These are phyloP conservation scores for Plasmodium knowlesi DNA, from an alignment of 169 alveolate species.

Conservation along the genomic window DNA sequence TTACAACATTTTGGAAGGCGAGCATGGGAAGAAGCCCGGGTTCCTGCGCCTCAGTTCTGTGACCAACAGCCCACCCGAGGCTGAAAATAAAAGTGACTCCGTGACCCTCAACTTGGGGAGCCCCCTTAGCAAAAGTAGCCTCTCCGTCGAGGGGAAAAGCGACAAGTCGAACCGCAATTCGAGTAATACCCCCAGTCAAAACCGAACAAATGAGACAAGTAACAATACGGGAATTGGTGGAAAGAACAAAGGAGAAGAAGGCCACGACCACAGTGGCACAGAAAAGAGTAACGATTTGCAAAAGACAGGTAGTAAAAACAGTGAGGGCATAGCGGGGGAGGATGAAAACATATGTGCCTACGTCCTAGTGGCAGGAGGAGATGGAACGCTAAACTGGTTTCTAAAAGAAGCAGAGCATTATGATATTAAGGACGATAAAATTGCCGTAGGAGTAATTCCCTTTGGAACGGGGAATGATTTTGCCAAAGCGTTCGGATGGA, in stretches of 20 bases:
- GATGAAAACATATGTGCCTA: conserved; percentile 30
- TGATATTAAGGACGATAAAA: conserved; percentile 79
- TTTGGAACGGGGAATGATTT: conserved; percentile 97
- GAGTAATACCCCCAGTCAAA: not conserved
- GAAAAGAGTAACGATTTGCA: conserved; percentile 17
- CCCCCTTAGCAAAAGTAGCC: not conserved
- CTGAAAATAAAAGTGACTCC: not conserved
- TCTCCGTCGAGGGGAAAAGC: not conserved
- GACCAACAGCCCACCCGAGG: not conserved
- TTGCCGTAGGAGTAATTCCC: conserved; percentile 93
- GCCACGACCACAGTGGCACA: not conserved
- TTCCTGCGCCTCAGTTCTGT: conserved; percentile 75
- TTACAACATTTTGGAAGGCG: conserved; percentile 86
- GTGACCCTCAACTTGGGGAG: not conserved
- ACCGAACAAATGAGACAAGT: not conserved
- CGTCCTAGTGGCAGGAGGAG: conserved; percentile 95
- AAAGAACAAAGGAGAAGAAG: conserved; percentile 5
- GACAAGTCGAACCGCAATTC: not conserved
- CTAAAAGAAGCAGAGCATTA: conserved; percentile 87
- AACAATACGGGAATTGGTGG: not conserved
- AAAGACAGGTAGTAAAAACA: not conserved
- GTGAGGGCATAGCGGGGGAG: not conserved
- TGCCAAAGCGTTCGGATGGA: conserved; percentile 93
- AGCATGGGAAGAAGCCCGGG: conserved; percentile 87
- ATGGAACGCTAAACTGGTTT: conserved; percentile 96